These are phyloP conservation scores for Chlorella sp. DNA, from an alignment of 139 green algal genomes.

Conservation along the genomic window DNA sequence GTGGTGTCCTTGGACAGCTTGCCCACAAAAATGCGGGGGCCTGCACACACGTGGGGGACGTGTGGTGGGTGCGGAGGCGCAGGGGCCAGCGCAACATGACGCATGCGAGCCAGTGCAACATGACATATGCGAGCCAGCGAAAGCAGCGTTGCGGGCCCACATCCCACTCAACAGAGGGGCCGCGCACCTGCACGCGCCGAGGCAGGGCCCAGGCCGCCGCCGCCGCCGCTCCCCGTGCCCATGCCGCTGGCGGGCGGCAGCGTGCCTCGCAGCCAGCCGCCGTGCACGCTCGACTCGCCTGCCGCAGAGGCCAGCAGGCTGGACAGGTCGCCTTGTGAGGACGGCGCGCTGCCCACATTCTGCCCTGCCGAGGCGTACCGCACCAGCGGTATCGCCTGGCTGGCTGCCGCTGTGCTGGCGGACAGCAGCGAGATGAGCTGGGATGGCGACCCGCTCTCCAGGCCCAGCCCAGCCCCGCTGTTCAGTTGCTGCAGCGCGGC, in stretches of 20 bases:
- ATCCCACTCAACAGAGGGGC: no score
- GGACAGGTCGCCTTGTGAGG: slow-evolving; percentile 32
- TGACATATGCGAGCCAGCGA: no score
- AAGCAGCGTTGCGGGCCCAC: no score
- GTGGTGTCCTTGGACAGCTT: slow-evolving; percentile 87
- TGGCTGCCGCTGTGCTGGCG: slow-evolving; percentile 12
- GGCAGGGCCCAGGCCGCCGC: slow-evolving; percentile 3
- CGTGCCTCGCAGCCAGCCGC: slow-evolving; percentile 22
- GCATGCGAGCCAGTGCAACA: neutral
- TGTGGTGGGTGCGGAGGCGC: neutral
- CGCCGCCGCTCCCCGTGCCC: slow-evolving; percentile 18
- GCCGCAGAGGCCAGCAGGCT: slow-evolving; percentile 28
- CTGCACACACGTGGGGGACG: slow-evolving; percentile 40
- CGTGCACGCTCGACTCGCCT: slow-evolving; percentile 9
- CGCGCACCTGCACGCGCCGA: slow-evolving; percentile 27
- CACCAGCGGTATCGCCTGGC: neutral
- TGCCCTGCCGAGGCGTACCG: neutral
- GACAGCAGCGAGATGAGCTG: slow-evolving; percentile 31
- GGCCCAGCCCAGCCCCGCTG: neutral
- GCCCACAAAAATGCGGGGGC: slow-evolving; percentile 90
- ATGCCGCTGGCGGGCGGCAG: neutral
- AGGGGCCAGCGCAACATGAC: neutral
- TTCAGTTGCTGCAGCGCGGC: slow-evolving; percentile 27
- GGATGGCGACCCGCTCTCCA: slow-evolving; percentile 23
- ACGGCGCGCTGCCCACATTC: neutral